These are phyloP conservation scores for Phaeosphaeriaceae sp. DNA, from an alignment of 2,329 filamentous ascomycete genomes.

Conservation along the genomic window DNA sequence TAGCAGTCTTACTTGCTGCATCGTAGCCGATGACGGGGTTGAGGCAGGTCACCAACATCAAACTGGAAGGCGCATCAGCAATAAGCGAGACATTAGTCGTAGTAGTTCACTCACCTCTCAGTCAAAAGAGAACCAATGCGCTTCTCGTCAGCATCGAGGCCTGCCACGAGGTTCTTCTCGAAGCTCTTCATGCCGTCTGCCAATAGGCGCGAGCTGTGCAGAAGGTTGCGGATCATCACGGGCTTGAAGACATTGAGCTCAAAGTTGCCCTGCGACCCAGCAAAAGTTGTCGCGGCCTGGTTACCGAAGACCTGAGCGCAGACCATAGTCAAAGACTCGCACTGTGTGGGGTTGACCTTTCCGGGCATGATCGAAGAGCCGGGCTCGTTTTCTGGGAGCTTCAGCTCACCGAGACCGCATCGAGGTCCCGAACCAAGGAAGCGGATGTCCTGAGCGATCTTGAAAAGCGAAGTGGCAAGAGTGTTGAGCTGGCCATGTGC, in stretches of 20 bases:
- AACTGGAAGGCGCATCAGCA: slow-evolving; percentile 58
- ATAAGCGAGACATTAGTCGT: not conserved
- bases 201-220: slow-evolving; percentile 89
- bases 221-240: slow-evolving; percentile 89
- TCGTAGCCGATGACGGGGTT: slow-evolving; percentile 41
- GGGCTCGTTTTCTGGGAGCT: slow-evolving; percentile 96
- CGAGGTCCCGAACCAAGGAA: slow-evolving; percentile 96
- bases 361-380: slow-evolving; percentile 99
- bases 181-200: slow-evolving; percentile 94
- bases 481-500: slow-evolving; percentile 94
- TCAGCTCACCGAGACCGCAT: slow-evolving; percentile 92
- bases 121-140: slow-evolving; percentile 89
- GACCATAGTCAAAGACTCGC: slow-evolving; percentile 96
- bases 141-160: slow-evolving; percentile 90
- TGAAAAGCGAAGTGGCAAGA: slow-evolving; percentile 87
- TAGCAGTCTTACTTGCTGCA: slow-evolving; percentile 43
- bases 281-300: slow-evolving; percentile 89
- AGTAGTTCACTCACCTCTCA: slow-evolving; percentile 73
- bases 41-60: slow-evolving; percentile 94
- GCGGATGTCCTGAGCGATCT: slow-evolving; percentile 97
- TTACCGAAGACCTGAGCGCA: slow-evolving; percentile 98
- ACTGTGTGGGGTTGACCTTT: slow-evolving; percentile 99
- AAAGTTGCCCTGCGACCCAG: slow-evolving; percentile 97
- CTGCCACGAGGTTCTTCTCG: slow-evolving; percentile 88
- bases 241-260: slow-evolving; percentile 99